These are phyloP conservation scores for Calonectria pauciramosa DNA, from an alignment of 2,329 filamentous ascomycete genomes.

Conservation along the genomic window DNA sequence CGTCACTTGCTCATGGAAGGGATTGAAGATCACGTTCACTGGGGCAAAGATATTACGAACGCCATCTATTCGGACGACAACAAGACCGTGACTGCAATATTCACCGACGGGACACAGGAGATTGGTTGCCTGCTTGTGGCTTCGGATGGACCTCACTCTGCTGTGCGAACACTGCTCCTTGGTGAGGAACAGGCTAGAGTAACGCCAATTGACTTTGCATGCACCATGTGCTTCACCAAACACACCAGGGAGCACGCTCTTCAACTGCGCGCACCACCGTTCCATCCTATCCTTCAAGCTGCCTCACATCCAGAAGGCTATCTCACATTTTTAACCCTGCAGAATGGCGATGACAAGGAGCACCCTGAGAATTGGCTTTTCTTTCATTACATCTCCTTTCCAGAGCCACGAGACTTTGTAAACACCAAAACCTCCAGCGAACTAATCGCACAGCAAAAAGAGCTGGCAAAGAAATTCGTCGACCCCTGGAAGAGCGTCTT, in stretches of 20 bases:
- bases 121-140: neutral
- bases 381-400: neutral
- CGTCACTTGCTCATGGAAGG: neutral
- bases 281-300: neutral
- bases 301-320: neutral
- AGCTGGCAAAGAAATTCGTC: neutral
- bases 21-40: neutral
- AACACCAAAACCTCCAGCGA: neutral
- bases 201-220: neutral
- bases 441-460: neutral
- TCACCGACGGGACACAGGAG: neutral
- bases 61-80: neutral
- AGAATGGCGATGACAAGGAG: neutral
- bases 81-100: neutral
- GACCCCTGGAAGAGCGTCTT: neutral
- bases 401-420: neutral
- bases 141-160: neutral
- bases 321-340: neutral
- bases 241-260: neutral
- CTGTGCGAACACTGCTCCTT: neutral
- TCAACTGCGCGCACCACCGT: neutral
- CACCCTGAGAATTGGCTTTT: neutral
- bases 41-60: neutral
- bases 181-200: neutral
- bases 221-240: constrained; percentile 2